These are phyloP conservation scores for Kodamaea suecica DNA, from an alignment of 1,139 yeast genomes.

Conservation along the genomic window DNA sequence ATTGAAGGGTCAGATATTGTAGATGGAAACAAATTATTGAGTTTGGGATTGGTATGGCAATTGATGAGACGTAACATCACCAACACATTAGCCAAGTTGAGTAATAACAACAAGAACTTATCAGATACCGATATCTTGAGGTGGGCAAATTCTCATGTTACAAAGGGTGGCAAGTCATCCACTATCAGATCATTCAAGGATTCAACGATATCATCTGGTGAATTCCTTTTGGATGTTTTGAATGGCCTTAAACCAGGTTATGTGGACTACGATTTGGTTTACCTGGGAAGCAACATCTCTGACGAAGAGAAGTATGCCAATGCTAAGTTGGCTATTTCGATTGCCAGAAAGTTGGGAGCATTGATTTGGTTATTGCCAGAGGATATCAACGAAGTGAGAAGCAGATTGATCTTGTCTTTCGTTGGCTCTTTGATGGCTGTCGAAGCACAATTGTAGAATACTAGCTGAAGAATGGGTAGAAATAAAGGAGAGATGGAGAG, in stretches of 20 bases:
- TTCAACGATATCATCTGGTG: slow-evolving; percentile 67
- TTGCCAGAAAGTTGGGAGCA: slow-evolving; percentile 97
- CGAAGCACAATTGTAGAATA: slow-evolving; percentile 21
- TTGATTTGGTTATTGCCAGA: slow-evolving; percentile 99
- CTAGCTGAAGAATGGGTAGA: no score
- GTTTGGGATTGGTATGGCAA: slow-evolving; percentile 98
- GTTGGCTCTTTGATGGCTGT: slow-evolving; percentile 87
- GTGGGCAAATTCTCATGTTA: slow-evolving; percentile 89
- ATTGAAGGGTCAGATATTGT: slow-evolving; percentile 97
- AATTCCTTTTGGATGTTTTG: slow-evolving; percentile 82
- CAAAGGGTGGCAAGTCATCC: slow-evolving; percentile 73
- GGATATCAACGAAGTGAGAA: slow-evolving; percentile 93
- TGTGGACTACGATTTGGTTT: slow-evolving; percentile 90
- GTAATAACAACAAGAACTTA: slow-evolving; percentile 52
- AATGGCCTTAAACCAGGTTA: slow-evolving; percentile 96
- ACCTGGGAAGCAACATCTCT: slow-evolving; percentile 56
- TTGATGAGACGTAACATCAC: slow-evolving; percentile 94
- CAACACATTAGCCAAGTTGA: slow-evolving; percentile 71
- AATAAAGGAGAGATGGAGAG: no score
- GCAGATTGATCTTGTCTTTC: slow-evolving; percentile 88
- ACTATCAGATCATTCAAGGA: slow-evolving; percentile 84
- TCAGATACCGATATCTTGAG: slow-evolving; percentile 81
- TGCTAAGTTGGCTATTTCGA: slow-evolving; percentile 94
- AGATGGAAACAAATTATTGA: slow-evolving; percentile 86
- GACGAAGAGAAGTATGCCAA: slow-evolving; percentile 90